Base-by-base conservation (phyloP, 169 alveolate genomes). In the Eimeria falciformis region DNA sequence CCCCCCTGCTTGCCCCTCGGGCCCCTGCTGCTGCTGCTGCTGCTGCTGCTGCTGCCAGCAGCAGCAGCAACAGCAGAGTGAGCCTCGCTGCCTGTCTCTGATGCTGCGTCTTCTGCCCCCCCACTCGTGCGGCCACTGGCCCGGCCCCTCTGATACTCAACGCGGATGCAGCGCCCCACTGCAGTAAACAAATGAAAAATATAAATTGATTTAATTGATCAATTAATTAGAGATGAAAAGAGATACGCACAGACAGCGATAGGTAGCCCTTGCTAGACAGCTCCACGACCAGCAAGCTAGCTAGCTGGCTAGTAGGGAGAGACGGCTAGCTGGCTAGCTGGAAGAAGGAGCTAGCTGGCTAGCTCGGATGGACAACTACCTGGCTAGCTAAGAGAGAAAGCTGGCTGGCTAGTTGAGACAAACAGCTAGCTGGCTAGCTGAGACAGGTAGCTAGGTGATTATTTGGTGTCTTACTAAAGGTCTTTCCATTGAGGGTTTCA, bases 111-210 rank as follows among this genome's bases (percentile, higher is more conserved):
- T 18, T 83, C 91, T 83, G 40, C 82, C 11, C 53, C 82, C 46
- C 69, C 47, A 25, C 45, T 45, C 40, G 40, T 33, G 47, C 91
- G 82, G 62, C 82, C 82, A 3, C 81, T 65, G 18, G 91, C 37
- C 62, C 92, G 92, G 23, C 92, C 92, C 56, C 92, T 47, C 82
- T 86, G 92, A 66, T 86, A 86, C 46, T 86, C 92, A 12, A 86
- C 92, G 77, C 92, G 92, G 47, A 86, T 77, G 65, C 92, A 69
- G 78, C 92, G 92, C n/a, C 92, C 92, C 83, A 65, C 92, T 86
- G 89, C 65, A 21, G n/a, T 6, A 43, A 68, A 33, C 79, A 53
- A 55, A 17, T n/a, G 17, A 81, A 33, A 29, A 29, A 21, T 18
- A 3, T 21, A 62, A 7, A 18, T 7, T 5, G 4, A 23, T n/a